Conservation (phyloP, 1,139 yeast species). For the Hansenula sp. region DNA sequence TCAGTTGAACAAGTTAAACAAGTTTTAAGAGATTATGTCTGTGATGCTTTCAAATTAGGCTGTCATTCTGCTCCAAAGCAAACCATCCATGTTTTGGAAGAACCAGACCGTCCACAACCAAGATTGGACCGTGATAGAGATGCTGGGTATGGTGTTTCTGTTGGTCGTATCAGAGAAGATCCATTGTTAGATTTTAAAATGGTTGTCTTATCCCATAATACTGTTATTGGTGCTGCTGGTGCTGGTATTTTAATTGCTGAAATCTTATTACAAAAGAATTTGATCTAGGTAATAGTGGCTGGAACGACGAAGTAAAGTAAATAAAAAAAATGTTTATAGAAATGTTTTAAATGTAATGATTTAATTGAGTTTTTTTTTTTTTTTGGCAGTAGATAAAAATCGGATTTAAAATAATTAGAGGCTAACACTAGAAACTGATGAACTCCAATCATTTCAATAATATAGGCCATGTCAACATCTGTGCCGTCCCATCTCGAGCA, state of each 20-base stretch:
- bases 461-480: background rate
- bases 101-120: slow-evolving; percentile 95
- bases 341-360: background rate
- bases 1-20: slow-evolving; percentile 74
- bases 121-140: slow-evolving; percentile 96
- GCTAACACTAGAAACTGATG: too few species aligned
- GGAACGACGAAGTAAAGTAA: too few species aligned
- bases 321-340: too few species aligned
- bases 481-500: slow-evolving; percentile 18
- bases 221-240: slow-evolving; percentile 98
- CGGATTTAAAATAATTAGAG: too few species aligned
- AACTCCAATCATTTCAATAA: too few species aligned
- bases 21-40: slow-evolving; percentile 67
- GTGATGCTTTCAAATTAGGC: slow-evolving; percentile 74
- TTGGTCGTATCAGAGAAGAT: slow-evolving; percentile 92
- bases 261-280: slow-evolving; percentile 69
- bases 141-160: slow-evolving; percentile 89
- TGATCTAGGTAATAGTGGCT: too few species aligned
- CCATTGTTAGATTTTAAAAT: slow-evolving; percentile 91
- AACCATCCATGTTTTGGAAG: slow-evolving; percentile 88
- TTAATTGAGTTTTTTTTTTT: too few species aligned
- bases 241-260: slow-evolving; percentile 98
- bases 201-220: slow-evolving; percentile 95
- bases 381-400: too few species aligned
- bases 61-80: slow-evolving; percentile 93